Conservation (phyloP, 2,329 filamentous ascomycete genomes). For the Hymenoscyphus linearis region DNA sequence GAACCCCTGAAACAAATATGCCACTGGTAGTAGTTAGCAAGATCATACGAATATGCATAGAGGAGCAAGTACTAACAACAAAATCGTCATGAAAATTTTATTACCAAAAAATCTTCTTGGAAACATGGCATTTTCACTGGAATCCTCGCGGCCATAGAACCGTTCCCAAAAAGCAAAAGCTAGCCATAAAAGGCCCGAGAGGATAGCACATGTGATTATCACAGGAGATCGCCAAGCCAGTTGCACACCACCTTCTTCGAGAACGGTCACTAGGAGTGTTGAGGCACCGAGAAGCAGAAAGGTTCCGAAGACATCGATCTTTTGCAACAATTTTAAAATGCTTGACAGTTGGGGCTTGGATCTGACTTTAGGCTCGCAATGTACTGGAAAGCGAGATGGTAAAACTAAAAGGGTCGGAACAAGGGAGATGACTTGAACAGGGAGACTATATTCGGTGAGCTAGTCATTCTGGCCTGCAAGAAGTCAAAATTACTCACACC, state of each 20-base stretch:
- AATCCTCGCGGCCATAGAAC: conserved; percentile 6
- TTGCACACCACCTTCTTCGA: conserved; percentile 40
- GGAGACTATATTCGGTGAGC: not conserved
- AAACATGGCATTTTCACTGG: conserved; percentile 15
- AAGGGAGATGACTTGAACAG: not conserved
- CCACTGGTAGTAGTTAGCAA: not conserved
- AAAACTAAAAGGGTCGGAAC: not conserved
- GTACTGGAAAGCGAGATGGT: not conserved
- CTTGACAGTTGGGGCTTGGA: not conserved
- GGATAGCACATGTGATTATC: conserved; percentile 32
- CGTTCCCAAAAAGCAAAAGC: conserved; percentile 33
- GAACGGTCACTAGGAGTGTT: conserved; percentile 40
- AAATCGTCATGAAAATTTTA: conserved; percentile 7
- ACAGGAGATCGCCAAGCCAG: conserved; percentile 39
- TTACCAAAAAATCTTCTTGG: conserved; percentile 11
- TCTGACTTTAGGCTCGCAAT: not conserved
- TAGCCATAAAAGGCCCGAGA: conserved; percentile 27
- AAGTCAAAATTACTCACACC: not conserved
- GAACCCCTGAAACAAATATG: not conserved
- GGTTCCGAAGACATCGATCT: conserved; percentile 18
- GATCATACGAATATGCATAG: not conserved
- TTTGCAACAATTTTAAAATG: not conserved
- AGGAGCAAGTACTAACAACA: conserved; percentile 10
- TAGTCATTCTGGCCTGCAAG: not conserved
- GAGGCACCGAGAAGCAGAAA: conserved; percentile 37